Evolutionary conservation across 176 grass and related monocot genomes (phyloP).

Genomic region (Zizania latifolia): DNA sequence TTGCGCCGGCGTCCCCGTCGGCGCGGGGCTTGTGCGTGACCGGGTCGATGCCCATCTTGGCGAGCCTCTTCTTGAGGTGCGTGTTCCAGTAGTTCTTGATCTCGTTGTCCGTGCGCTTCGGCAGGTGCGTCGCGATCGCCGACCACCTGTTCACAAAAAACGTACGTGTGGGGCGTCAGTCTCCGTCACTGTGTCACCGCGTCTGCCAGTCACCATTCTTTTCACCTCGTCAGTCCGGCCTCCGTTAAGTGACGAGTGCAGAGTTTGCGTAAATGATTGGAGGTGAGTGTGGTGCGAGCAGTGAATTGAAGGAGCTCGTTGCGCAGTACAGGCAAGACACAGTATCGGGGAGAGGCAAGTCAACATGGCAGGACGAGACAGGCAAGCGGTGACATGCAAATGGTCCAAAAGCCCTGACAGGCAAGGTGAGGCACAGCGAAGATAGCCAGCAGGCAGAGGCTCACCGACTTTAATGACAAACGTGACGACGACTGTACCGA

Average conservation of each 20-base stretch:
- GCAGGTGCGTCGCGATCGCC: conserved; percentile 70
- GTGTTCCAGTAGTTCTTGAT: conserved; percentile 97
- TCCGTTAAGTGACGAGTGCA: too few relatives aligned
- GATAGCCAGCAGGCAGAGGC: conserved; percentile 17
- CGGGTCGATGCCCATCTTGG: conserved; percentile 82
- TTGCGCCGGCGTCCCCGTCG: conserved; percentile 4
- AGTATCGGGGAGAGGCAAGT: conserved; percentile 18
- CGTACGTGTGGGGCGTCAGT: not conserved
- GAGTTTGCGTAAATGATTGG: conserved; percentile 31
- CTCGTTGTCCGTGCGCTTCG: conserved; percentile 75
- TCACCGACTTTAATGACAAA: conserved; percentile 21
- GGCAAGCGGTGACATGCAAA: conserved; percentile 14
- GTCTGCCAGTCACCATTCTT: too few relatives aligned
- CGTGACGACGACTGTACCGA: conserved; percentile 12
- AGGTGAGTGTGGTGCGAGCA: conserved; percentile 24
- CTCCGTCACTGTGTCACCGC: too few relatives aligned
- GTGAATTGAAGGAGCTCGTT: not conserved
- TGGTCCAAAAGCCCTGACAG: conserved; percentile 33
- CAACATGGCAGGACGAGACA: conserved; percentile 25
- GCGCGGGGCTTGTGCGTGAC: conserved; percentile 64
- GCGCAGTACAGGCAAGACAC: not conserved
- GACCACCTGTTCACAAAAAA: conserved; percentile 50
- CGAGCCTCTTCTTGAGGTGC: conserved; percentile 70
- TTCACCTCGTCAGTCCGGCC: too few relatives aligned
- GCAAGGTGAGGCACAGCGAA: conserved; percentile 20